Evolutionary conservation across 192 early-diverging fungal species (phyloP).

Genomic region (Chytriomyces sp.): DNA sequence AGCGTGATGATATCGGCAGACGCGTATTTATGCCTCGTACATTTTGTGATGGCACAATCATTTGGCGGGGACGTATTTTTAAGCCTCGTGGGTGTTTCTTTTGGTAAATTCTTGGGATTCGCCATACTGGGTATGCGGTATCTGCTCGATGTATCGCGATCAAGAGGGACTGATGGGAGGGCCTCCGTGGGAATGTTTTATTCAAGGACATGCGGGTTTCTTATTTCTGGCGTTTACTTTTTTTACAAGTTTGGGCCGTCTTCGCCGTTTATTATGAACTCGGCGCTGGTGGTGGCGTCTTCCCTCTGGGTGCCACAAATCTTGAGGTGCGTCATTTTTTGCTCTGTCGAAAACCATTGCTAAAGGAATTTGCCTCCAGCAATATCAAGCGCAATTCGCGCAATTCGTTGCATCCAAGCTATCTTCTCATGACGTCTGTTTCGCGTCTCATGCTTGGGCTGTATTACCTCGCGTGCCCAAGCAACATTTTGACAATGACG

Average conservation of each 20-base stretch:
- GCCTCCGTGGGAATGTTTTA: conserved; percentile 55
- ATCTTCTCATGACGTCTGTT: conserved; percentile 64
- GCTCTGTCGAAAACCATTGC: no score
- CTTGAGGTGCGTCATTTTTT: conserved; percentile 34
- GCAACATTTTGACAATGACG: conserved; percentile 53
- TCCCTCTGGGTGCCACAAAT: conserved; percentile 88
- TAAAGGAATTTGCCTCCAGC: conserved; percentile 27
- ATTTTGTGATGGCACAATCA: conserved; percentile 14
- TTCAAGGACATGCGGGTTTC: conserved; percentile 62
- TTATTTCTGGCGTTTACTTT: conserved; percentile 65
- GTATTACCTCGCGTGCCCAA: conserved; percentile 66
- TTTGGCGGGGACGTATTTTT: conserved; percentile 56
- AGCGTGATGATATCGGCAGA: conserved; percentile 9
- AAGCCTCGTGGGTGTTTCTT: conserved; percentile 62
- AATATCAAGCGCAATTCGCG: conserved; percentile 70
- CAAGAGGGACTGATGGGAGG: conserved; percentile 59
- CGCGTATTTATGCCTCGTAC: conserved; percentile 21
- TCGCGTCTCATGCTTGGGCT: conserved; percentile 64
- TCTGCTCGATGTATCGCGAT: conserved; percentile 69
- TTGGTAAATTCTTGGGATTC: conserved; percentile 70
- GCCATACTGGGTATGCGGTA: conserved; percentile 76
- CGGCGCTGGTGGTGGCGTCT: conserved; percentile 56
- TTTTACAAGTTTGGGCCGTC: conserved; percentile 63
- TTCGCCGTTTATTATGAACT: conserved; percentile 51
- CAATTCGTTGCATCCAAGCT: conserved; percentile 60